Evolutionary conservation across 768 basidiomycete genomes (phyloP), one percentile per base, ranked within the genome.

Genomic region (Rhodocollybia butyracea): DNA sequence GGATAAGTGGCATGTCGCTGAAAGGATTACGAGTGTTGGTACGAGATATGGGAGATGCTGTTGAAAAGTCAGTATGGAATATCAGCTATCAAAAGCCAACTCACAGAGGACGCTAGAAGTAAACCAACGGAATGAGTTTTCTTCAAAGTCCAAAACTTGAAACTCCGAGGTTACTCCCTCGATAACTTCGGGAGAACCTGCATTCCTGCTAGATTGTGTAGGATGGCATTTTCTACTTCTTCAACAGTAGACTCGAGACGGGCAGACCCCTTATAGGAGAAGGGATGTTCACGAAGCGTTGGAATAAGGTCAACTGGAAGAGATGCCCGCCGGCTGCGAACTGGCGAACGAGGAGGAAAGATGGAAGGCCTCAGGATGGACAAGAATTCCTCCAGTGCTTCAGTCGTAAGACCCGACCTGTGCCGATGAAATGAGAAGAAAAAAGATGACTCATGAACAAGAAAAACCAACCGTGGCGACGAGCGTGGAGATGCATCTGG

Each of bases 41-140:
- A 61, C 89, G 87, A 24, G 88, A 89, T 57, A 91, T 80, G 58
- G 89, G 89, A 39, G 89, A 91, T n/a, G 85, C 89, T 91, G 53
- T 3, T 52, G 13, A 24, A 12, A 31, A n/a, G 27, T 36, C 31
- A 54, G 36, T 46, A 7, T 30, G 21, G 24, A 5, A 17, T 5
- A 24, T 36, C 17, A 2, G 13, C 24, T 12, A 8, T 24, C 22
- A 10, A 34, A 26, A 46, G 8, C 17, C 4, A 10, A 73, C 78
- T 47, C 24, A 79, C 78, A 75, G 19, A 78, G 72, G n/a, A 73
- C 60, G 41, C 66, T 70, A 7, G 71, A 71, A 34, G 74, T 65
- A 56, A 73, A 73, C 76, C 76, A 78, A 48, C 76, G 67, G 51
- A 70, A 61, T 7, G 68, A 59, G 40, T 61, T 67, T 27, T 57